Evolutionary conservation across 2,329 filamentous ascomycete species (phyloP).

Genomic region (Monilinia aucupariae): DNA sequence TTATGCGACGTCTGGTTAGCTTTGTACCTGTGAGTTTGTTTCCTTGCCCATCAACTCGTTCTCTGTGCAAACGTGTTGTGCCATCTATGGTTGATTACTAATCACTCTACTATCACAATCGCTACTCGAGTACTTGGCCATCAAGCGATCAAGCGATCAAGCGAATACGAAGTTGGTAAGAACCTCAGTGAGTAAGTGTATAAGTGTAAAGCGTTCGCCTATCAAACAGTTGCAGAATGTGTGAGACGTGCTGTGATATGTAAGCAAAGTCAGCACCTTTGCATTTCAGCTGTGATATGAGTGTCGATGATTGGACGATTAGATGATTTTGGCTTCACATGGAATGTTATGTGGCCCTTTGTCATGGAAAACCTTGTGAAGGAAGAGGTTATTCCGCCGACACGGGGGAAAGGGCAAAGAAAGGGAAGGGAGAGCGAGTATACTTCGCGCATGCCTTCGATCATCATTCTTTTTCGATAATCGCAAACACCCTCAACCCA

Average conservation of each 20-base stretch:
- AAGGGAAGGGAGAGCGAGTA: too few relatives aligned
- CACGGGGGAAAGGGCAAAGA: too few relatives aligned
- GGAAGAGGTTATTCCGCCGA: too few relatives aligned
- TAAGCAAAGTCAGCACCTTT: not conserved
- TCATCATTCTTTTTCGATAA: too few relatives aligned
- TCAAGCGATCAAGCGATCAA: not conserved
- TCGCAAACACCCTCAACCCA: too few relatives aligned
- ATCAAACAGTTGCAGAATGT: not conserved
- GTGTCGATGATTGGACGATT: not conserved
- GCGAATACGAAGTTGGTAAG: not conserved
- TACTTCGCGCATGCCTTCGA: too few relatives aligned
- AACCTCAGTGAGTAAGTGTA: too few relatives aligned
- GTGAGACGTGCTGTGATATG: not conserved
- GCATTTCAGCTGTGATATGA: not conserved
- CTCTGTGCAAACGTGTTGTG: not conserved
- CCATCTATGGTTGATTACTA: not conserved
- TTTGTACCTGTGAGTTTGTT: not conserved
- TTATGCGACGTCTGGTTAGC: constrained; percentile 7
- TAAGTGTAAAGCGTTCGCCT: too few relatives aligned
- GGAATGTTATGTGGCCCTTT: too few relatives aligned
- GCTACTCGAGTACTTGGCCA: not conserved
- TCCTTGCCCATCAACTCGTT: not conserved
- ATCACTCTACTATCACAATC: not conserved
- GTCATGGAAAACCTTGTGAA: too few relatives aligned
- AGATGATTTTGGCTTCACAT: not conserved